Percentiles rank a stretch among this genome's conserved stretches.
Conservation (phyloP, 2,329 filamentous ascomycete species). For the Pseudogymnoascus pannorum region DNA sequence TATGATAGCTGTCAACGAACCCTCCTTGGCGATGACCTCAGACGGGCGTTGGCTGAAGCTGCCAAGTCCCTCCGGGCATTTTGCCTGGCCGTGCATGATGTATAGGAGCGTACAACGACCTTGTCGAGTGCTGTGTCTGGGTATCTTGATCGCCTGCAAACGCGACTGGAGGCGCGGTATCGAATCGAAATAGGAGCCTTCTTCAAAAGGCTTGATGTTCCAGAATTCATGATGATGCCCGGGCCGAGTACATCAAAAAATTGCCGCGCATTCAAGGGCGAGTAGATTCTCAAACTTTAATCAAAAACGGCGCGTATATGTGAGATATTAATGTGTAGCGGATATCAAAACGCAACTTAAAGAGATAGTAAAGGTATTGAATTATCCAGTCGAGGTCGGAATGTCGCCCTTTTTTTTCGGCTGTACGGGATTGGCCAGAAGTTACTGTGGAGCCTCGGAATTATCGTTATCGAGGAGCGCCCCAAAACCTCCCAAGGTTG, state of each 20-base stretch:
- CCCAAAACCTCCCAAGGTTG: slow-evolving; percentile 3
- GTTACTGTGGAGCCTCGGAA: slow-evolving; percentile 5
- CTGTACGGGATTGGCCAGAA: neutral
- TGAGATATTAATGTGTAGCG: slow-evolving; percentile 1
- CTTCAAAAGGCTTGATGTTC: slow-evolving; percentile 25
- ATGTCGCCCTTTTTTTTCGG: slow-evolving; percentile 2
- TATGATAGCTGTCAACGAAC: slow-evolving; percentile 17
- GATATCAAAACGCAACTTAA: neutral
- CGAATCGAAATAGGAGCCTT: slow-evolving; percentile 23
- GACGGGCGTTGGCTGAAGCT: slow-evolving; percentile 19
- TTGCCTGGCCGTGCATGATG: neutral
- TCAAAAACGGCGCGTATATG: neutral
- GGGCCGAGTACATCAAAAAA: slow-evolving; percentile 16
- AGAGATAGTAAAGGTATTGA: neutral
- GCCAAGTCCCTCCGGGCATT: slow-evolving; percentile 12
- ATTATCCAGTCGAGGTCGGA: neutral
- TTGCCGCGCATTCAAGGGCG: slow-evolving; percentile 3
- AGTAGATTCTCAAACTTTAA: neutral
- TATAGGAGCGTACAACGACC: neutral
- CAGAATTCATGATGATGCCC: slow-evolving; percentile 24
- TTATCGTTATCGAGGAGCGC: neutral
- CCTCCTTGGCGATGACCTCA: slow-evolving; percentile 17
- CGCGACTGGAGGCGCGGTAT: slow-evolving; percentile 1
- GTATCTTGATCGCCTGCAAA: neutral
- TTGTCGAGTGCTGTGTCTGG: neutral